These are phyloP conservation scores for Lepraria neglecta DNA, from an alignment of 495 filamentous ascomycete species.

Conservation along the genomic window DNA sequence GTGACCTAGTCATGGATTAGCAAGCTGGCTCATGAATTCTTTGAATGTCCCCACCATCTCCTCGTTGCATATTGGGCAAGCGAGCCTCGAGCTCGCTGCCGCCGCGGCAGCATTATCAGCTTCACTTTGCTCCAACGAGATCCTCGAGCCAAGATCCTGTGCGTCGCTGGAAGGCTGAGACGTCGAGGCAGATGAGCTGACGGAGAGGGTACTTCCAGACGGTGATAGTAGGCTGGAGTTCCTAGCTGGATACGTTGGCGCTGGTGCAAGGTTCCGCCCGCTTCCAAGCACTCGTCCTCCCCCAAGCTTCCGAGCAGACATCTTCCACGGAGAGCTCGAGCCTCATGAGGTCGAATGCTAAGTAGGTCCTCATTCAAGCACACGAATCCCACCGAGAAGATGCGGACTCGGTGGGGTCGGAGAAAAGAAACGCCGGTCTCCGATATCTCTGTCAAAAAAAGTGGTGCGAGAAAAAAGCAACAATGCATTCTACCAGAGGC, in stretches of 20 bases:
- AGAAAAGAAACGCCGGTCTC: background rate
- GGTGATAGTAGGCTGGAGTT: conserved; percentile 52
- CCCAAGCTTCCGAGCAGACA: conserved; percentile 79
- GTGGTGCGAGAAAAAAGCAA: background rate
- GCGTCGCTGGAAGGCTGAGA: conserved; percentile 51
- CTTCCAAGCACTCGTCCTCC: conserved; percentile 83
- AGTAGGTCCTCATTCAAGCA: background rate
- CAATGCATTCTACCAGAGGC: background rate
- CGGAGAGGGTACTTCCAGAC: conserved; percentile 52
- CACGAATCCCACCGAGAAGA: background rate
- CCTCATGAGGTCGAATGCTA: conserved; percentile 2
- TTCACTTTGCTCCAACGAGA: conserved; percentile 50
- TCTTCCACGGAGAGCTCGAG: conserved; percentile 32
- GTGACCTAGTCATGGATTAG: conserved; percentile 57
- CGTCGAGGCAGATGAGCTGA: conserved; percentile 58
- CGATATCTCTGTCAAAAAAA: background rate
- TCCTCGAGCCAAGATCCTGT: conserved; percentile 53
- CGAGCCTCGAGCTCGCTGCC: conserved; percentile 57
- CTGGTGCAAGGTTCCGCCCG: conserved; percentile 67
- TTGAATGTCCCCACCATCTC: conserved; percentile 64
- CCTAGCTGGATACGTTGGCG: conserved; percentile 54
- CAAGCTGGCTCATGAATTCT: conserved; percentile 16
- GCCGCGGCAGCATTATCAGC: conserved; percentile 43
- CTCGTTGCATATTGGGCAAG: conserved; percentile 93
- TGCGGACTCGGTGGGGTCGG: conserved; percentile 9